A percentile compares a stretch with the other conserved stretches of the same genome.
Conservation (phyloP, 257 asterid species). For the Verbascum thapsus region DNA sequence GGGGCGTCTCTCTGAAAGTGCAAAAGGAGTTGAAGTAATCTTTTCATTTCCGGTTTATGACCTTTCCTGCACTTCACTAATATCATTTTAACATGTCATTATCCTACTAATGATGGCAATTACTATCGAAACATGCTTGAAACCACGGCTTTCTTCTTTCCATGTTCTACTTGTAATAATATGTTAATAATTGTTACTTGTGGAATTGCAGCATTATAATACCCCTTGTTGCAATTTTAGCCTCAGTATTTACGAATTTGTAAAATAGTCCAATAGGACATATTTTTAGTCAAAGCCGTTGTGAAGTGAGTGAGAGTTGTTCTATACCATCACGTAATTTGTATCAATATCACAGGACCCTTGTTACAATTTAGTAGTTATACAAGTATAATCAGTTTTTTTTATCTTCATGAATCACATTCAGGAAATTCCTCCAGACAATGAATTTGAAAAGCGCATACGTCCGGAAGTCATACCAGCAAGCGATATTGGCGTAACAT, state of each 20-base stretch:
- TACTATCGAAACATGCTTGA: not conserved
- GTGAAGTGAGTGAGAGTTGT: too few species aligned
- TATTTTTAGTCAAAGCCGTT: too few species aligned
- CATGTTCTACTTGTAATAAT: not conserved
- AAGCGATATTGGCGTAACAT: conserved; percentile 68
- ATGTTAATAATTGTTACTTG: not conserved
- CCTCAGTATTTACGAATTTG: too few species aligned
- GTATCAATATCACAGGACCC: too few species aligned
- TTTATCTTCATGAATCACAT: conserved; percentile 24
- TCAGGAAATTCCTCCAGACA: conserved; percentile 84
- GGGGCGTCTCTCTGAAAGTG: not conserved
- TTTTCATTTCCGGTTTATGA: not conserved
- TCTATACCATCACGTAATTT: too few species aligned
- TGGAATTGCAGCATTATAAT: too few species aligned
- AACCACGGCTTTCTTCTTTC: not conserved
- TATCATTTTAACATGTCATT: not conserved
- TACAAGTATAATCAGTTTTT: too few species aligned
- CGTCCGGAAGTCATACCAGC: conserved; percentile 91
- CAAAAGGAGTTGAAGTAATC: conserved; percentile 13
- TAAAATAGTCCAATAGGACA: too few species aligned
- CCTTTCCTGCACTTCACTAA: not conserved
- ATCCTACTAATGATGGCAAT: not conserved
- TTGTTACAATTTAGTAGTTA: too few species aligned
- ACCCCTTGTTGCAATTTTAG: too few species aligned
- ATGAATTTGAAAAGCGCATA: conserved; percentile 83